A percentile compares a stretch with the other conserved stretches of the same genome.
Conservation (phyloP, 306 rosid species). For the Myrica gale region DNA sequence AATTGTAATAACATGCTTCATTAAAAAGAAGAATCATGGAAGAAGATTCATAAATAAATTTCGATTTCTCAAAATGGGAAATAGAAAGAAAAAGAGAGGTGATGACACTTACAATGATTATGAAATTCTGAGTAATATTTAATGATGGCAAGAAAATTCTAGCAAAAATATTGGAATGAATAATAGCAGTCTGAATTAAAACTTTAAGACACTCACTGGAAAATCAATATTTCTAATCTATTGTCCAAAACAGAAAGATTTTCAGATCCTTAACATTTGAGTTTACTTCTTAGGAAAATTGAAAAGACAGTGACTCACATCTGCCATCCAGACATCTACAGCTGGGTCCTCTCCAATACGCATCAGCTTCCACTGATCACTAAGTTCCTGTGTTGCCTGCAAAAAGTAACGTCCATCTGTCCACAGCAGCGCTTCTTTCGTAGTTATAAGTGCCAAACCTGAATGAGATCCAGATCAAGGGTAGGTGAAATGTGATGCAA, state of each 20-base stretch:
- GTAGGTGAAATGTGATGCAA: neutral
- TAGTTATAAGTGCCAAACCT: constrained; percentile 91
- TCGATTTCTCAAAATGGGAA: neutral
- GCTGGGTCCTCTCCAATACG: constrained; percentile 94
- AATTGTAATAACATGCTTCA: neutral
- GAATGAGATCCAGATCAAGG: constrained; percentile 20
- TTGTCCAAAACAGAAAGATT: neutral
- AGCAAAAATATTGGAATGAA: no score
- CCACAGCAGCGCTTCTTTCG: constrained; percentile 75
- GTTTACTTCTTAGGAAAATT: neutral
- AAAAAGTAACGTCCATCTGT: constrained; percentile 95
- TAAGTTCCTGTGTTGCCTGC: constrained; percentile 86
- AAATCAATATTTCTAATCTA: neutral
- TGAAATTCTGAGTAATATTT: no score
- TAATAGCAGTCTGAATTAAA: no score
- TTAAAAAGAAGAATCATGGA: neutral
- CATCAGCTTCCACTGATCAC: constrained; percentile 88
- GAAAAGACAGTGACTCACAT: constrained; percentile 54
- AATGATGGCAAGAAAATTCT: no score
- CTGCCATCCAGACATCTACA: constrained; percentile 87
- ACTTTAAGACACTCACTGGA: neutral
- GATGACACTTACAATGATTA: no score
- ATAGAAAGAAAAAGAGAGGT: neutral
- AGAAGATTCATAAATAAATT: neutral
- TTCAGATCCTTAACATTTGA: neutral